phyloP scores from a whole-genome alignment of 305 asterid genomes.

The Fraxinus ornus region DNA sequence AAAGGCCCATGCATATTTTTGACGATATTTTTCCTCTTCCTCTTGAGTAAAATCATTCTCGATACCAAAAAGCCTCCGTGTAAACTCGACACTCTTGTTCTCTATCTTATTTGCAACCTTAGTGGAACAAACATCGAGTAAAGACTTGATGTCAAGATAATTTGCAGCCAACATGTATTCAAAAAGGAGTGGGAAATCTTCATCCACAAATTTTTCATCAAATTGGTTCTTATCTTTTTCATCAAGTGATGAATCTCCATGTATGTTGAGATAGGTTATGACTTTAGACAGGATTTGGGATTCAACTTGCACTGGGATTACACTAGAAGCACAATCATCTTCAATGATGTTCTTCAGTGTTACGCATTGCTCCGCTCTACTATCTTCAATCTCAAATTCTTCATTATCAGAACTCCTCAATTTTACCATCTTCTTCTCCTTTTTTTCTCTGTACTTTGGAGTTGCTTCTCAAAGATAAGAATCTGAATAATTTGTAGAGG shows the following conservation, averaged over 20 bases:
- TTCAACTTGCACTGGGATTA: not conserved
- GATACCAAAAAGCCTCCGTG: not conserved
- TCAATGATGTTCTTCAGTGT: slow-evolving; percentile 16
- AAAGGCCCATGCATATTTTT: not conserved
- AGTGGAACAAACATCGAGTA: not conserved
- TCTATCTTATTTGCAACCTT: slow-evolving; percentile 6
- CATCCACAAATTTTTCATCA: not conserved
- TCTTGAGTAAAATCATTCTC: not conserved
- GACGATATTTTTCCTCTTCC: not conserved
- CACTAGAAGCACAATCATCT: not conserved
- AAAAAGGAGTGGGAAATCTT: not conserved
- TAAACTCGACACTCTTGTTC: slow-evolving; percentile 4
- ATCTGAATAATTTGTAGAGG: not conserved
- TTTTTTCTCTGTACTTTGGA: not conserved
- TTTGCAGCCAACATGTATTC: slow-evolving; percentile 7
- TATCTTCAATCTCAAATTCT: slow-evolving; percentile 13
- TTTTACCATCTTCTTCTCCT: not conserved
- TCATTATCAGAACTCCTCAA: not conserved
- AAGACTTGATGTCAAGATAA: not conserved
- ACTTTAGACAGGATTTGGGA: not conserved
- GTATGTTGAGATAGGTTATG: not conserved
- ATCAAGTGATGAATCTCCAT: not conserved
- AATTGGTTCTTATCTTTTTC: not conserved
- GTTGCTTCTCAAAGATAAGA: not conserved
- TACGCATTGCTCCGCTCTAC: not conserved